Evolutionary conservation across 306 rosid species (phyloP), one percentile per base, ranked within the genome.

Genomic region (Castanea crenata): DNA sequence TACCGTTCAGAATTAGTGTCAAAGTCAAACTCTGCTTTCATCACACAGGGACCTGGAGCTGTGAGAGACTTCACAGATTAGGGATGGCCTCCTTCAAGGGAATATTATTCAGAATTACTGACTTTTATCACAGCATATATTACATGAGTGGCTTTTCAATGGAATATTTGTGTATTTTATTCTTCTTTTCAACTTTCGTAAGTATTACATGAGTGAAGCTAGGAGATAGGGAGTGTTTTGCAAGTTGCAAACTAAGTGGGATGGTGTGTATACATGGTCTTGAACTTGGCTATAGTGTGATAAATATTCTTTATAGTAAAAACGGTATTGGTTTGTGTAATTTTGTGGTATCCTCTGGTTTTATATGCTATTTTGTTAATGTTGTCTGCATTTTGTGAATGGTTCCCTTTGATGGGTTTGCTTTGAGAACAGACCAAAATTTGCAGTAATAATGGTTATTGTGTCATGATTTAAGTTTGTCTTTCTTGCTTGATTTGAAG

Each of bases 31-130:
- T 34, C 8, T 19, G 6, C 19, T 67, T 88, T 88, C 83, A 85
- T 88, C 64, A 87, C 89, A 0, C 87, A 88, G 6, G 89, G 86
- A 69, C 89, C 91, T 1, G 89, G 91, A 29, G 87, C 89, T 11
- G 89, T 85, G 51, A 83, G 25, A 76, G 91, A 80, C 89, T 63
- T 23, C 91, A 1, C 89, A 88, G 84, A 88, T 85, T 35, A 81
- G 87, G 44, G 86, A 83, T 6, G 91, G 89, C 52, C 87, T 88
- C 54, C 88, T 88, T 77, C 89, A 88, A 82, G 91, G 44, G 29
- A 75, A 46, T 71, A 3, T 14, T 1, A 20, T 41, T 70, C 69
- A 63, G 29, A 15, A 35, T 11, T 6, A 14, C 6, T 35, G 27
- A 25, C 51, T 68, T 63, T 23, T 15, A 7, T 64, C 4, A 3